Base-by-base conservation (phyloP, 2,329 filamentous ascomycete genomes). In the Geosmithia flava region DNA sequence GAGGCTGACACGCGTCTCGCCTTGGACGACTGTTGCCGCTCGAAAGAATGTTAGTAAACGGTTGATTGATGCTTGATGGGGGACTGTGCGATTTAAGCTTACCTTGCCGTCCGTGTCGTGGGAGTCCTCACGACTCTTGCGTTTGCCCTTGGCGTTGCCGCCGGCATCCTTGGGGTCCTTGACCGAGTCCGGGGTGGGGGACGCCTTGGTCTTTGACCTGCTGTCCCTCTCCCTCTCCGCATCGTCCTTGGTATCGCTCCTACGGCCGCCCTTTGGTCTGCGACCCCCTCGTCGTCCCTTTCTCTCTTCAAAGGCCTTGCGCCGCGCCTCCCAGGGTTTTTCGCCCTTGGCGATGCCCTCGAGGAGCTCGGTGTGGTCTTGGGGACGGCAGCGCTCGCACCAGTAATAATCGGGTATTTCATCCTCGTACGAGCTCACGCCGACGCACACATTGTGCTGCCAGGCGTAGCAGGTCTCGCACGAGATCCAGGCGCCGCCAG, bases 361-460 rank as follows among this genome's bases (percentile, higher is more conserved):
- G 3, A 98, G 68, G 2, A 96, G 78, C 51, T 83, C 81, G 55
- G 80, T 81, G 68, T 98, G 93, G 53, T 90, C 81, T 49, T 88
- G 77, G 1, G 93, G 93, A 47, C 78, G 77, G 69, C 93, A 97
- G 65, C 83, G 72, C 66, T 98, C 93, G 67, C 93, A 98, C 66
- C 85, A 94, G 69, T 98, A 98, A 64, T 86, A 76, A 51, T 85
- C 85, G 29, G 86, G 84, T 48, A 87, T 75, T 58, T 90, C 80
- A 50, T 90, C 85, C 30, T 83, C 79, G 56, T 86, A 88, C 44
- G 83, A 80, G 58, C 76, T 81, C 61, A 96, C 79, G 47, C 87
- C 88, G 72, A 98, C 87, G 62, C 93, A 98, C 53, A 94, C 83
- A 59, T 96, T 96, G 67, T 98, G 93, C 67, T 98, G 93, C 93